These are phyloP conservation scores for Ottelia alismoides DNA, from an alignment of 106 monocot species.

Conservation along the genomic window DNA sequence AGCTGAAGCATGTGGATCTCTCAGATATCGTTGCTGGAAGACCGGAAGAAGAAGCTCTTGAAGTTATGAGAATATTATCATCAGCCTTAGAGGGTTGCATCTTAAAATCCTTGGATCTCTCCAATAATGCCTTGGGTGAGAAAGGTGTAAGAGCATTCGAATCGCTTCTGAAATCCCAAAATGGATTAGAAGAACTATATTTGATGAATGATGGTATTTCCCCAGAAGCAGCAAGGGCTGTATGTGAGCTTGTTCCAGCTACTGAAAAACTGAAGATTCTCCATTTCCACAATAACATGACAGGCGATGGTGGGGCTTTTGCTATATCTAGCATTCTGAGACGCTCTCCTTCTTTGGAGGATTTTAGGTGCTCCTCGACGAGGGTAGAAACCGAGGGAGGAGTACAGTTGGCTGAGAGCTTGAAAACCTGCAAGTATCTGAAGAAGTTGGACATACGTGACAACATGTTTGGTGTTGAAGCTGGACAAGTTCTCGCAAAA, in stretches of 20 bases:
- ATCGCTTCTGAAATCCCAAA: constrained; percentile 66
- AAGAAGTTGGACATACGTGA: neutral
- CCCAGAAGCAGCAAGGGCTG: constrained; percentile 77
- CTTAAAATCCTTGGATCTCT: constrained; percentile 55
- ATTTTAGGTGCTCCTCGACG: neutral
- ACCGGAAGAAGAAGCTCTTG: constrained; percentile 86
- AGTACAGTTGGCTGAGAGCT: neutral
- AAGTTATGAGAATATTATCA: constrained; percentile 89
- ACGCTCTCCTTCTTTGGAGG: too few species aligned
- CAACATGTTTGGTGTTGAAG: neutral
- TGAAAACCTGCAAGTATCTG: neutral
- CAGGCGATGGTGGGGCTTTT: constrained; percentile 9
- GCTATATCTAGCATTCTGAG: constrained; percentile 2
- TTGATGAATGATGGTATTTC: constrained; percentile 96
- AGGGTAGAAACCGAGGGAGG: neutral
- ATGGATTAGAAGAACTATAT: constrained; percentile 67
- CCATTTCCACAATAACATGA: constrained; percentile 78
- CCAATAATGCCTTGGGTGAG: constrained; percentile 91
- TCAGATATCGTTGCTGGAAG: constrained; percentile 89
- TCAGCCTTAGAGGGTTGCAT: constrained; percentile 41
- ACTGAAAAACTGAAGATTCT: constrained; percentile 70
- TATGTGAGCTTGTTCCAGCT: constrained; percentile 66
- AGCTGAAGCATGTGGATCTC: constrained; percentile 64
- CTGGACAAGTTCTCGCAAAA: neutral
- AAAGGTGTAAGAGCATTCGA: constrained; percentile 87